Percentiles rank a stretch among this genome's conserved stretches.
Conservation (phyloP, 2,329 filamentous ascomycete genomes). For the Sarocladiaceae sp. region DNA sequence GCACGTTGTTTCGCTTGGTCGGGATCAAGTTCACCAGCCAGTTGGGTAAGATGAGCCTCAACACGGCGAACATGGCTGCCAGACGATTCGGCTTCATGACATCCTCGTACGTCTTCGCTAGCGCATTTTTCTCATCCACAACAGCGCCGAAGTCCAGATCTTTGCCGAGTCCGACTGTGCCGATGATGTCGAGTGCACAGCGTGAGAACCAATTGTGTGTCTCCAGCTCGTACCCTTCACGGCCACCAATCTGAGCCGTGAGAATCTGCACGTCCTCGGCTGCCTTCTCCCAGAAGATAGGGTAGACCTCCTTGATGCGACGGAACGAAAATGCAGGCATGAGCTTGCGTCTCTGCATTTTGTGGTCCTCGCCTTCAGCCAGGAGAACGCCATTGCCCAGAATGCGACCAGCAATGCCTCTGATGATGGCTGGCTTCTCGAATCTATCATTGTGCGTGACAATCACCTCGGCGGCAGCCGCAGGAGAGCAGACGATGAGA, state of each 20-base stretch:
- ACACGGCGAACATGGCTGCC: constrained; percentile 51
- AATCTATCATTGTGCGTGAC: constrained; percentile 68
- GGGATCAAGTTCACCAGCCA: constrained; percentile 63
- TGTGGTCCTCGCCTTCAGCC: constrained; percentile 89
- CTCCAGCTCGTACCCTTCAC: constrained; percentile 44
- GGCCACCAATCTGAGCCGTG: constrained; percentile 29
- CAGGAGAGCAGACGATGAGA: constrained; percentile 56
- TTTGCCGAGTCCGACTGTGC: constrained; percentile 64
- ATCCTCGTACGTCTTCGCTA: constrained; percentile 52
- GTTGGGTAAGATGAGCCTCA: constrained; percentile 58
- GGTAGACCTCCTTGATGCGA: constrained; percentile 80
- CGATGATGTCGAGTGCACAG: constrained; percentile 72
- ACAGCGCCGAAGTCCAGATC: constrained; percentile 73
- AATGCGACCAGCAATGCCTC: constrained; percentile 54
- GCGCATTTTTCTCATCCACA: constrained; percentile 51
- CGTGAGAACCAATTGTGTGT: constrained; percentile 61
- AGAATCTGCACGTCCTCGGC: constrained; percentile 63
- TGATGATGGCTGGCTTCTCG: constrained; percentile 53
- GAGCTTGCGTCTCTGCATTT: constrained; percentile 71
- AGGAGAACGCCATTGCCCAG: constrained; percentile 71
- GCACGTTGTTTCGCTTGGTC: constrained; percentile 63
- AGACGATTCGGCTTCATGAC: constrained; percentile 50
- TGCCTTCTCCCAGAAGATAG: constrained; percentile 77
- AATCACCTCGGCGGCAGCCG: constrained; percentile 66
- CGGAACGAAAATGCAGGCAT: constrained; percentile 82